phyloP scores from a whole-genome alignment of 2,329 filamentous ascomycete genomes.

The Shiraia bambusicola region DNA sequence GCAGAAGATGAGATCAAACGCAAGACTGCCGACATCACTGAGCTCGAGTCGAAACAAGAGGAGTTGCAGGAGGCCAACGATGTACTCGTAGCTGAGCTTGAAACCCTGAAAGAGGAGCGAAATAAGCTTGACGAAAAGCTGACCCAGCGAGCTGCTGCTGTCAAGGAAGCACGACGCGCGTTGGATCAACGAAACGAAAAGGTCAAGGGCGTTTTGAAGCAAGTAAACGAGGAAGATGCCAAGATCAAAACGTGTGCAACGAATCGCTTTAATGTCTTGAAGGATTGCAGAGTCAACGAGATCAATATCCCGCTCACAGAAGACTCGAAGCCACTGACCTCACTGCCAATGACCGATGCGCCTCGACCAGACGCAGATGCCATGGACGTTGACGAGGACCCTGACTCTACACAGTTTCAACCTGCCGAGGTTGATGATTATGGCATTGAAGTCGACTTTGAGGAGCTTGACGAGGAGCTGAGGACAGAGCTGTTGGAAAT shows the following conservation, averaged over 20 bases:
- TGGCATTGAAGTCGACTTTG: slow-evolving; percentile 87
- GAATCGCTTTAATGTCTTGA: slow-evolving; percentile 78
- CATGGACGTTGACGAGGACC: slow-evolving; percentile 82
- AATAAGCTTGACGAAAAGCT: slow-evolving; percentile 69
- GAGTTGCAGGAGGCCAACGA: slow-evolving; percentile 73
- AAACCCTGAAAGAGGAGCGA: slow-evolving; percentile 71
- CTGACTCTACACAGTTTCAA: slow-evolving; percentile 53
- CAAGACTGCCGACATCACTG: slow-evolving; percentile 64
- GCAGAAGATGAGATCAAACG: slow-evolving; percentile 68
- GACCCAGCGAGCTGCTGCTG: slow-evolving; percentile 69
- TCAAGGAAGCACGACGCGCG: slow-evolving; percentile 75
- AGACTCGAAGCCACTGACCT: slow-evolving; percentile 71
- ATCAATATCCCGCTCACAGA: slow-evolving; percentile 77
- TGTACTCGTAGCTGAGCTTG: slow-evolving; percentile 72
- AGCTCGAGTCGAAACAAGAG: slow-evolving; percentile 69
- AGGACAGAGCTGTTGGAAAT: slow-evolving; percentile 51
- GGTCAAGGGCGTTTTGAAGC: slow-evolving; percentile 73
- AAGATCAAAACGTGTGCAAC: slow-evolving; percentile 84
- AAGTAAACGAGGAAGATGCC: slow-evolving; percentile 76
- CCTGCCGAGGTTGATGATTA: slow-evolving; percentile 75
- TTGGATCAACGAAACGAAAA: slow-evolving; percentile 82
- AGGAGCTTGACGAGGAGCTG: slow-evolving; percentile 76
- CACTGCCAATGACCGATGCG: slow-evolving; percentile 83
- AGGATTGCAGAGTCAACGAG: slow-evolving; percentile 90
- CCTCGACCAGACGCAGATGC: slow-evolving; percentile 73